Evolutionary conservation across 1,139 yeast genomes (phyloP).

Genomic region (Hyphopichia wangnamkhiaoensis): DNA sequence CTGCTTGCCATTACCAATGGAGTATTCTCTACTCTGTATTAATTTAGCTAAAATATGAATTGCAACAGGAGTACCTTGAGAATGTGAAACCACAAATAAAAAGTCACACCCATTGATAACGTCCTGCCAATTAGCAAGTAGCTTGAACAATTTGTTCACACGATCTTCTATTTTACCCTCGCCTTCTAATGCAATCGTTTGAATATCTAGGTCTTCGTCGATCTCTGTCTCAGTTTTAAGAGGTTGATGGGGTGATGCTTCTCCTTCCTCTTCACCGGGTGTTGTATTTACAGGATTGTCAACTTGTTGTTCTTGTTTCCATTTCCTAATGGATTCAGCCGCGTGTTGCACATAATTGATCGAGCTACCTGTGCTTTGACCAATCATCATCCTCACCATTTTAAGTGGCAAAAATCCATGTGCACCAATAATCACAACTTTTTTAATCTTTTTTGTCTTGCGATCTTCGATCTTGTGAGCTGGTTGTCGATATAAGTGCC

Average conservation of each 20-base stretch:
- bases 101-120: constrained; percentile 40
- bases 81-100: constrained; percentile 44
- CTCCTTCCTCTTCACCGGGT: neutral
- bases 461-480: constrained; percentile 14
- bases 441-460: constrained; percentile 23
- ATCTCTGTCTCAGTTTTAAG: too few relatives aligned
- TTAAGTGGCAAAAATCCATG: constrained; percentile 58
- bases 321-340: constrained; percentile 34
- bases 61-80: constrained; percentile 48
- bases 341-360: constrained; percentile 35
- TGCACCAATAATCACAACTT: constrained; percentile 45
- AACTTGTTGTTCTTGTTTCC: constrained; percentile 42
- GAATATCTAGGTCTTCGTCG: constrained; percentile 30
- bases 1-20: constrained; percentile 15
- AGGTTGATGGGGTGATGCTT: too few relatives aligned
- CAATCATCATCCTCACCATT: constrained; percentile 47
- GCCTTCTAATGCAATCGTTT: constrained; percentile 54
- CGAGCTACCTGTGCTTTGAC: constrained; percentile 50
- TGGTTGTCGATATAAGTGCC: constrained; percentile 33
- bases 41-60: constrained; percentile 42
- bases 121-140: constrained; percentile 47
- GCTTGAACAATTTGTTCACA: constrained; percentile 30
- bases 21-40: constrained; percentile 13
- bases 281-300: constrained; percentile 19
- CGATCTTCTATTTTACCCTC: constrained; percentile 49